Conservation (phyloP, 305 asterid genomes). For the Fraxinus latifolia region DNA sequence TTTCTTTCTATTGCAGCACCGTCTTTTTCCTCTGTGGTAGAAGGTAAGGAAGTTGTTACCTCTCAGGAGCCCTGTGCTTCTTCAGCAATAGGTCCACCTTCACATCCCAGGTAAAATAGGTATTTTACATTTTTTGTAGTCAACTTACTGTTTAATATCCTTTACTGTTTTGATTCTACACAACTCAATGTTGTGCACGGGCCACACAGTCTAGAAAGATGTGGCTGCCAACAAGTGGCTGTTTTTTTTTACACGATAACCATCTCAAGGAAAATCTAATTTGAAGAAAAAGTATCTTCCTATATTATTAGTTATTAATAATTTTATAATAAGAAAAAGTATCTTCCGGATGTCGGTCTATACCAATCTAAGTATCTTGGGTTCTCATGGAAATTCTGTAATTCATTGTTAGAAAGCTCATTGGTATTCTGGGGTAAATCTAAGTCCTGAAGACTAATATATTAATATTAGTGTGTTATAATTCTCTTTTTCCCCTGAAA, state of each 20-base stretch:
- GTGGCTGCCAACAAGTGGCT: neutral
- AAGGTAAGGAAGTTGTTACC: slow-evolving; percentile 55
- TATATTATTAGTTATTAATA: neutral
- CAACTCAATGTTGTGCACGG: neutral
- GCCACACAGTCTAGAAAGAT: neutral
- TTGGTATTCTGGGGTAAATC: neutral
- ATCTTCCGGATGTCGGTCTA: neutral
- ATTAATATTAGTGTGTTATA: neutral
- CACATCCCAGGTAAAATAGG: slow-evolving; percentile 73
- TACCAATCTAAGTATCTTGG: neutral
- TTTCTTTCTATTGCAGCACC: slow-evolving; percentile 41
- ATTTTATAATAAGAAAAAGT: neutral
- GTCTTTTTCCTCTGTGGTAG: slow-evolving; percentile 59
- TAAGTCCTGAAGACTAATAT: neutral
- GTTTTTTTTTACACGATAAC: neutral
- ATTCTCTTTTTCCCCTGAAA: neutral
- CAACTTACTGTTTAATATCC: slow-evolving; percentile 3
- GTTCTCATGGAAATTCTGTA: neutral
- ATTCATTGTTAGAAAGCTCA: neutral
- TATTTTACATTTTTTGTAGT: slow-evolving; percentile 13
- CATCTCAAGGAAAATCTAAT: neutral
- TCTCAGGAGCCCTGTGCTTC: slow-evolving; percentile 45
- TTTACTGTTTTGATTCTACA: neutral
- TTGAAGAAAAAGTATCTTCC: neutral
- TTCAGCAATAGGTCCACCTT: slow-evolving; percentile 43